A percentile compares a stretch with the other conserved stretches of the same genome.
phyloP scores from a whole-genome alignment of 208 protist genomes.

The Strigomonas culicis region DNA sequence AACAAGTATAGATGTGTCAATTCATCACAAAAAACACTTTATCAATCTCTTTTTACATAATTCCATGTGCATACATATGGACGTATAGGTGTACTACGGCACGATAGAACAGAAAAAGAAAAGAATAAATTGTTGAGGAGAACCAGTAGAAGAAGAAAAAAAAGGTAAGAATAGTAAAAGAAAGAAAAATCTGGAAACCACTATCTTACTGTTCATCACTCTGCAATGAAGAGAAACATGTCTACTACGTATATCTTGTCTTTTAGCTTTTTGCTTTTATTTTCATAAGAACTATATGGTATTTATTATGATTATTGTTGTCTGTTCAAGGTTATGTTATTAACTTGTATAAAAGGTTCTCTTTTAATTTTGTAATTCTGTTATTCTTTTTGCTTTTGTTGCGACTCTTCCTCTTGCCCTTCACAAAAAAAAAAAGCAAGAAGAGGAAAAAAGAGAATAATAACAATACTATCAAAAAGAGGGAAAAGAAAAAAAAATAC shows the following conservation, averaged over 20 bases:
- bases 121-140: background rate
- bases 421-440: conserved; percentile 1
- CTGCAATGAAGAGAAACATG: background rate
- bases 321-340: background rate
- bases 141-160: conserved; percentile 14
- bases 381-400: conserved; percentile 4
- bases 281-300: background rate
- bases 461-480: background rate
- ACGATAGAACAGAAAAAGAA: background rate
- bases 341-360: background rate
- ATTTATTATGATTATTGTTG: background rate
- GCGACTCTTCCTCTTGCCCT: too few species aligned
- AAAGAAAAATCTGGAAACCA: conserved; percentile 5
- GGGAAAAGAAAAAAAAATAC: background rate
- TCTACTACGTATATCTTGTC: background rate
- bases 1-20: conserved; percentile 3
- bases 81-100: background rate
- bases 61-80: background rate
- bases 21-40: conserved; percentile 6
- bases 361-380: background rate
- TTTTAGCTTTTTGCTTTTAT: background rate
- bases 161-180: conserved; percentile 9
- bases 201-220: background rate
- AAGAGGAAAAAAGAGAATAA: background rate
- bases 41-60: too few species aligned